These are phyloP conservation scores for Syzygium syzygioides DNA, from an alignment of 441 rosid species.

Conservation along the genomic window DNA sequence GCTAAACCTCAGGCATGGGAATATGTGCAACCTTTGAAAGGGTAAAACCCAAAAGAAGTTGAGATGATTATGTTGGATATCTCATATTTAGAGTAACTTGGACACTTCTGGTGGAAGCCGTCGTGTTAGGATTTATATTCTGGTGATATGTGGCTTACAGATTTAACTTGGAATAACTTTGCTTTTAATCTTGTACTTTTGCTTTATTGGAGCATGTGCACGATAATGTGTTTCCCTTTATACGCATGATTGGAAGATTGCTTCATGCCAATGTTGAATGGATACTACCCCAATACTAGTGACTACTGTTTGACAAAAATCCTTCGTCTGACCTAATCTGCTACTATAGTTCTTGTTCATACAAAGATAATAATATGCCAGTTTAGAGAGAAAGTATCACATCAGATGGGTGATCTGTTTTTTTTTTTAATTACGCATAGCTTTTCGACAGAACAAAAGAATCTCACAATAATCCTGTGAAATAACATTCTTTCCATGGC, in stretches of 20 bases:
- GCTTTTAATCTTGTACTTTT: not conserved
- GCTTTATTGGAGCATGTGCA: not conserved
- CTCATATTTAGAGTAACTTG: not conserved
- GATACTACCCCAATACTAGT: not conserved
- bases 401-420: not conserved
- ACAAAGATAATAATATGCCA: not conserved
- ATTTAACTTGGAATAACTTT: not conserved
- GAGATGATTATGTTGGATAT: not conserved
- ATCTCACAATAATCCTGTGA: not conserved
- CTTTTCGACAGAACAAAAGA: not conserved
- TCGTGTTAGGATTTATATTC: not conserved
- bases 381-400: not conserved
- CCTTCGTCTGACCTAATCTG: not conserved
- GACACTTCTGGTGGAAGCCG: not conserved
- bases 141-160: not conserved
- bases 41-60: constrained; percentile 28
- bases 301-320: not conserved
- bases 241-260: not conserved
- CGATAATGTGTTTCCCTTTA: not conserved
- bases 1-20: constrained; percentile 72
- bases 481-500: not conserved
- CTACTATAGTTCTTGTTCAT: not conserved
- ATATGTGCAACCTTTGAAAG: constrained; percentile 56
- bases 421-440: not conserved
- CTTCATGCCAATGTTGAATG: not conserved